Conservation (phyloP, 2,329 filamentous ascomycete species). For the Ophidiomyces ophidiicola region DNA sequence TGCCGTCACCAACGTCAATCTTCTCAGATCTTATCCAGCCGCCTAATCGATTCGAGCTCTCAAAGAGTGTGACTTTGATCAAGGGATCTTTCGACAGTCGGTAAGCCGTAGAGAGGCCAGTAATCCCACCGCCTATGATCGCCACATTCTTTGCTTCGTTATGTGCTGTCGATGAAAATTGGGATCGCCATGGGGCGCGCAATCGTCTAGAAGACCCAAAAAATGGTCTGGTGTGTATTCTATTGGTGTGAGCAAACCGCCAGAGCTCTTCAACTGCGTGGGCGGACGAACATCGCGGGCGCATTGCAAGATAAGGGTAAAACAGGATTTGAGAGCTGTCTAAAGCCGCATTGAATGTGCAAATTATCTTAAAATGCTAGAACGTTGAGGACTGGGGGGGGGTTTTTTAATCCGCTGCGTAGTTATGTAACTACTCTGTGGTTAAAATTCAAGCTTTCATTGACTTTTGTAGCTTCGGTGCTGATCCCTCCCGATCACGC, state of each 20-base stretch:
- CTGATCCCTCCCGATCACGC: too few relatives aligned
- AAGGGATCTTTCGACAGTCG: slow-evolving; percentile 60
- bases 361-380: background rate
- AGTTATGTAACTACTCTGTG: too few relatives aligned
- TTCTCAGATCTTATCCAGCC: slow-evolving; percentile 69
- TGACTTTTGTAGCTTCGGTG: too few relatives aligned
- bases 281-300: slow-evolving; percentile 7
- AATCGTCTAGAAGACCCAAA: background rate
- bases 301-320: slow-evolving; percentile 9
- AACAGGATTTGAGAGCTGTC: background rate
- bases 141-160: slow-evolving; percentile 30
- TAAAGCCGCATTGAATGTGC: background rate
- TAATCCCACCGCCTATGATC: slow-evolving; percentile 70
- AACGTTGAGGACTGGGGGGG: too few relatives aligned
- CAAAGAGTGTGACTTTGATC: slow-evolving; percentile 68
- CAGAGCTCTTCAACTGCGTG: slow-evolving; percentile 7
- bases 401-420: too few relatives aligned
- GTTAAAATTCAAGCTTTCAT: too few relatives aligned
- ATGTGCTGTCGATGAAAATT: background rate
- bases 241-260: background rate
- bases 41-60: slow-evolving; percentile 56
- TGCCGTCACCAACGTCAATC: slow-evolving; percentile 48
- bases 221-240: background rate
- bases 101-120: slow-evolving; percentile 66
- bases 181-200: background rate